Evolutionary conservation across 345 rosid species (phyloP).

Genomic region (Populus nigra): DNA sequence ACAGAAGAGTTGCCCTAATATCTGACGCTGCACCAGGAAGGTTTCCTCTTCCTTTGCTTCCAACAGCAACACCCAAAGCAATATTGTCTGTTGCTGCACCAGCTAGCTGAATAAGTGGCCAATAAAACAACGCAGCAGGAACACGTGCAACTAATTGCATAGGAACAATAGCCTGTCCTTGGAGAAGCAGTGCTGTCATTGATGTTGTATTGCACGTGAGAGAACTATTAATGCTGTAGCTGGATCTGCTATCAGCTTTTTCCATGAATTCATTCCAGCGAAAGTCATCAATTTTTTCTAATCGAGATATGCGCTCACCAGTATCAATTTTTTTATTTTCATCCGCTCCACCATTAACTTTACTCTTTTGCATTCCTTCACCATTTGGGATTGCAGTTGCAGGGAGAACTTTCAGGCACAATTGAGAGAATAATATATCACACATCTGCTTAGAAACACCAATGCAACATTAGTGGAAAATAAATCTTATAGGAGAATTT

Average conservation of each 20-base stretch:
- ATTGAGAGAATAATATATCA: constrained; percentile 90
- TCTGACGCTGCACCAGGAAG: constrained; percentile 96
- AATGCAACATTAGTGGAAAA: constrained; percentile 14
- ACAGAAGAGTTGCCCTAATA: constrained; percentile 82
- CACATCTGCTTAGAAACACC: constrained; percentile 76
- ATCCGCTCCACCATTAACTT: constrained; percentile 35
- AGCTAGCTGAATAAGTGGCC: constrained; percentile 98
- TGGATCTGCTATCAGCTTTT: constrained; percentile 48
- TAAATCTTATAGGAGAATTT: neutral
- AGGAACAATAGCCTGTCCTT: constrained; percentile 84
- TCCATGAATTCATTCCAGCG: constrained; percentile 36
- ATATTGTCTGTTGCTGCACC: constrained; percentile 95
- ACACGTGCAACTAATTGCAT: constrained; percentile 94
- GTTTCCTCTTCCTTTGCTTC: constrained; percentile 98
- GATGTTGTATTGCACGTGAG: constrained; percentile 65
- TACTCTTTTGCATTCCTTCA: constrained; percentile 39
- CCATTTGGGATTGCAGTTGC: constrained; percentile 38
- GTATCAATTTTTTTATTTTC: constrained; percentile 42
- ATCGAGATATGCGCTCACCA: constrained; percentile 39
- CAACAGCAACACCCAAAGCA: constrained; percentile 93
- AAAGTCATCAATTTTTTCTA: constrained; percentile 23
- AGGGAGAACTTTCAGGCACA: constrained; percentile 85
- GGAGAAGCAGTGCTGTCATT: constrained; percentile 89
- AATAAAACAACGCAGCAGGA: constrained; percentile 84
- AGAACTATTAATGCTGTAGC: constrained; percentile 40